Evolutionary conservation across 179 eudicot species (phyloP), one percentile per base, ranked within the genome.

Genomic region (Amaranthus tricolor): DNA sequence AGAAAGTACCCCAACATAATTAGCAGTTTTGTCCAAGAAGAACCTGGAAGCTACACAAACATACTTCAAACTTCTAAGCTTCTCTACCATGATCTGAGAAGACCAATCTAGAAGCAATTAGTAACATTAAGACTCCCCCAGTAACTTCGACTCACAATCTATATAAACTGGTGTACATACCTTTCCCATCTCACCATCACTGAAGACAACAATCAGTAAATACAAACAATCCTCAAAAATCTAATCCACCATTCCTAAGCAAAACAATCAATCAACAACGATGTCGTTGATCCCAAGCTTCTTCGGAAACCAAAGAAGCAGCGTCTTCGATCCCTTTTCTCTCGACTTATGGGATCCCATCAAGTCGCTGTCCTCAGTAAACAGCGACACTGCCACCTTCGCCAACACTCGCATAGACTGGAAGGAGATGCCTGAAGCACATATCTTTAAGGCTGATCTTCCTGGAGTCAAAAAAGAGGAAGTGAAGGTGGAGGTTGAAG

Each of bases 401-500:
- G 79, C 79, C 13, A 77, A 72, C 43, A 60, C 80, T 0, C 20
- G 65, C 7, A 68, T 84, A 4, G 86, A 88, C 66, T 86, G 89
- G 89, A 86, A 82, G 68, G 91, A 86, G 77, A 88, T 88, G 10
- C 85, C 86, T 17, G 78, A 84, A 44, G 85, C 86, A 15, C 91
- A 88, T 54, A 65, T 88, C 4, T 86, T 88, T 83, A 82, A 83
- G 66, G 88, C 85, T 6, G 87, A 87, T 52, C 68, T 85, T 4
- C 84, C 84, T 10, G 40, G 40, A 31, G 40, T 31, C 40, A 31
- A 31, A 2, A 31, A 31, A 31, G 40, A 31, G 40, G 40, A 31
- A 31, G 40, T 31, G 40, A 31, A 31, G 40, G 40, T 31, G 40
- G 40, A 31, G 40, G 40, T 31, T 31, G 40, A 31, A 31, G 85